A percentile compares a stretch with the other conserved stretches of the same genome.
Conservation (phyloP, 31 red algal species). For the Endocladia muricata region DNA sequence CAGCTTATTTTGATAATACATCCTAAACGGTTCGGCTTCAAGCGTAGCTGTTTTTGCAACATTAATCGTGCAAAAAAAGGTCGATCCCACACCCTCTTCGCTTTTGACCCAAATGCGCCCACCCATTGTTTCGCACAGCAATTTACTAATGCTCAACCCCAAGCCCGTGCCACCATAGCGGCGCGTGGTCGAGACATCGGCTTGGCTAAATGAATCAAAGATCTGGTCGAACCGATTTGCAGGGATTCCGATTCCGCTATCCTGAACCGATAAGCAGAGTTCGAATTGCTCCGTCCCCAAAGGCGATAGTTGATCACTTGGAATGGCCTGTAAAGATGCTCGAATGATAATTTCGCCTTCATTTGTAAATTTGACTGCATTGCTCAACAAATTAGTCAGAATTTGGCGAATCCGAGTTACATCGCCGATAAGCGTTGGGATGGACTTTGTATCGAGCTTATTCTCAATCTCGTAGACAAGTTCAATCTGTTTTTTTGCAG, state of each 20-base stretch:
- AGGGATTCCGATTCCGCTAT: slow-evolving; percentile 17
- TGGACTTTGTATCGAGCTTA: neutral
- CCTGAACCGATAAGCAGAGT: neutral
- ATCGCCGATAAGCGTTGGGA: neutral
- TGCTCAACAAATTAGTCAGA: slow-evolving; percentile 12
- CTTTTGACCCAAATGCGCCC: neutral
- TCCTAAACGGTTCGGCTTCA: too few species aligned
- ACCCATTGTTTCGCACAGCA: neutral
- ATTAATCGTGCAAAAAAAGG: neutral
- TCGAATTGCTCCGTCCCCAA: neutral
- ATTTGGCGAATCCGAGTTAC: neutral
- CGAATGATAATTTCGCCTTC: neutral
- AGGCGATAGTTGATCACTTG: too few species aligned
- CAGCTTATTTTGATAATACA: too few species aligned
- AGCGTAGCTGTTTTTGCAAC: neutral
- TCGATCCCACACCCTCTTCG: neutral
- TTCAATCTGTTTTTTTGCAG: slow-evolving; percentile 2
- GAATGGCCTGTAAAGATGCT: neutral
- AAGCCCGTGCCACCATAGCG: slow-evolving; percentile 26
- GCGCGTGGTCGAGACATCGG: neutral
- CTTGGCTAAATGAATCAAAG: slow-evolving; percentile 9
- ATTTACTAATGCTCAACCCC: neutral
- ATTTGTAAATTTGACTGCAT: slow-evolving; percentile 28
- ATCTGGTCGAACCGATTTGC: neutral
- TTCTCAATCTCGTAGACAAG: neutral